Evolutionary conservation across 257 asterid species (phyloP).

Genomic region (Paulownia fortunei): DNA sequence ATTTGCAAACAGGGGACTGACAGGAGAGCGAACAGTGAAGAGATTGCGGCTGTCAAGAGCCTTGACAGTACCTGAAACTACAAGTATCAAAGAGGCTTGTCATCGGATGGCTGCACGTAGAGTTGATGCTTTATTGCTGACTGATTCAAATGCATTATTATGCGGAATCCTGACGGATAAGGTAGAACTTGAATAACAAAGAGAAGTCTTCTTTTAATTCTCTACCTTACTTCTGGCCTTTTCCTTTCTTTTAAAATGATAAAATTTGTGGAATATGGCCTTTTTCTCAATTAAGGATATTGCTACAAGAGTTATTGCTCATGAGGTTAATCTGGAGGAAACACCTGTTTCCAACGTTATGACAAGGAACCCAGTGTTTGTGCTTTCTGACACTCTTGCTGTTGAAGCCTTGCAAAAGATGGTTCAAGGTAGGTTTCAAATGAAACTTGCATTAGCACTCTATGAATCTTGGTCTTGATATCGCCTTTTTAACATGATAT

Average conservation of each 20-base stretch:
- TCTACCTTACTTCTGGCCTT: background rate
- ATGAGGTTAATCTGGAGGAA: constrained; percentile 74
- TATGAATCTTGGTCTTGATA: background rate
- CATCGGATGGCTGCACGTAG: constrained; percentile 92
- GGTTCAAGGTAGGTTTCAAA: constrained; percentile 75
- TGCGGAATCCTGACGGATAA: constrained; percentile 97
- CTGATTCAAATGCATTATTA: constrained; percentile 92
- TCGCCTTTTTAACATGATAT: constrained; percentile 2
- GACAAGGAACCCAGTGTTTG: constrained; percentile 98
- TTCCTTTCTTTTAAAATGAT: background rate
- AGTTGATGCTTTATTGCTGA: constrained; percentile 89
- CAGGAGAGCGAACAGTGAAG: constrained; percentile 96
- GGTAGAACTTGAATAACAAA: constrained; percentile 48
- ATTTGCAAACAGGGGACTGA: constrained; percentile 64
- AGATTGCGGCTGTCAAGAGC: constrained; percentile 89
- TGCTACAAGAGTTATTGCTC: constrained; percentile 85
- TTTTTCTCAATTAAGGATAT: constrained; percentile 64
- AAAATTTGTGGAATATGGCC: background rate
- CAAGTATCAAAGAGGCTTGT: constrained; percentile 84
- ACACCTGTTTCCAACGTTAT: constrained; percentile 92
- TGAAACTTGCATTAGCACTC: constrained; percentile 2
- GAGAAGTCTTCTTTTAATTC: background rate
- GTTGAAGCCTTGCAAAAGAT: constrained; percentile 99
- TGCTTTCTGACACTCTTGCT: constrained; percentile 96
- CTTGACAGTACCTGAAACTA: constrained; percentile 84